Evolutionary conservation across 345 rosid species (phyloP).

Genomic region (Bretschneidera sinensis): DNA sequence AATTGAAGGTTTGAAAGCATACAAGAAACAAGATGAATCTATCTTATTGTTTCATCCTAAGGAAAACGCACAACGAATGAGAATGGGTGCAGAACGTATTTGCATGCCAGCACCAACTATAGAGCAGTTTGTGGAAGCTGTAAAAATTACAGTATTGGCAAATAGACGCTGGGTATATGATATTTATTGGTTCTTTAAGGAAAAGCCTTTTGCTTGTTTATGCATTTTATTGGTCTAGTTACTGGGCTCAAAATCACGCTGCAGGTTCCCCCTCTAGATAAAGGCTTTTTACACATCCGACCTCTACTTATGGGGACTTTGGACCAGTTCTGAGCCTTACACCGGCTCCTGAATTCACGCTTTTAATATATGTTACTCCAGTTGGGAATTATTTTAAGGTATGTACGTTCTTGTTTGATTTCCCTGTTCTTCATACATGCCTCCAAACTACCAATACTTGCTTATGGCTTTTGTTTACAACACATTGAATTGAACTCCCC

Average conservation of each 20-base stretch:
- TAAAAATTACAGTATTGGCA: slow-evolving; percentile 22
- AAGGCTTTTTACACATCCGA: slow-evolving; percentile 26
- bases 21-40: slow-evolving; percentile 27
- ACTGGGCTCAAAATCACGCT: neutral
- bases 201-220: slow-evolving; percentile 7
- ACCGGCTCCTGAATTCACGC: slow-evolving; percentile 23
- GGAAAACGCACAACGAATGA: slow-evolving; percentile 23
- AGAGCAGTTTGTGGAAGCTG: slow-evolving; percentile 32
- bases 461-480: neutral
- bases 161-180: slow-evolving; percentile 29
- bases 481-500: neutral
- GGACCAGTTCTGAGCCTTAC: slow-evolving; percentile 27
- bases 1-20: slow-evolving; percentile 29
- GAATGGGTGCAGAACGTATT: slow-evolving; percentile 25
- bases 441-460: neutral
- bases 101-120: slow-evolving; percentile 34
- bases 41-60: slow-evolving; percentile 29
- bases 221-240: neutral
- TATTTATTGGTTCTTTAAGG: slow-evolving; percentile 4
- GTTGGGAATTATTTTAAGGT: slow-evolving; percentile 28
- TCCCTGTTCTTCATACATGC: neutral
- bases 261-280: slow-evolving; percentile 32
- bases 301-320: slow-evolving; percentile 27
- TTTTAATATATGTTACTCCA: slow-evolving; percentile 26
- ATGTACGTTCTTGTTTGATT: slow-evolving; percentile 10